Evolutionary conservation across 768 basidiomycete species (phyloP).

Genomic region (Rhizopogon sp.): DNA sequence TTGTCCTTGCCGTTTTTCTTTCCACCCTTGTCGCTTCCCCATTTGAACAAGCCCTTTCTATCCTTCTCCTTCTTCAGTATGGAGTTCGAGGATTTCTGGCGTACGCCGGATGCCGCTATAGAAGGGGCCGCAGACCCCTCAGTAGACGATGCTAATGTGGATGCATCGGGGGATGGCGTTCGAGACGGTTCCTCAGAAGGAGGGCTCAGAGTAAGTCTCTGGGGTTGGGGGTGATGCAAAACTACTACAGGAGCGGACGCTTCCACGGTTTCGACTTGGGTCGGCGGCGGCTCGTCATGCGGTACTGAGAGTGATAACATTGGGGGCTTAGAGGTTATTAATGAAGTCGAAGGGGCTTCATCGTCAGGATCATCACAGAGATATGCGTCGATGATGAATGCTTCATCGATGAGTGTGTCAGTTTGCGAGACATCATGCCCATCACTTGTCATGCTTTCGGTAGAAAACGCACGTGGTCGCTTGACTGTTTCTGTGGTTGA

Average conservation of each 20-base stretch:
- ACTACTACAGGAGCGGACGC: conserved; percentile 31
- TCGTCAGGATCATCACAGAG: conserved; percentile 51
- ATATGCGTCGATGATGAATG: conserved; percentile 83
- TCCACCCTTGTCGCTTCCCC: conserved; percentile 56
- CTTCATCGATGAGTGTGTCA: conserved; percentile 77
- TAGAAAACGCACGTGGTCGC: conserved; percentile 31
- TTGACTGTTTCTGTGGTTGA: conserved; percentile 31
- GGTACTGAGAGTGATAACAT: conserved; percentile 19
- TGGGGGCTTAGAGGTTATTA: conserved; percentile 15
- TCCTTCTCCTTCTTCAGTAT: conserved; percentile 62
- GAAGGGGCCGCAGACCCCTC: conserved; percentile 22
- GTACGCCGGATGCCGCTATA: conserved; percentile 20
- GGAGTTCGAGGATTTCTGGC: conserved; percentile 22
- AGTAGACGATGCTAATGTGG: conserved; percentile 19
- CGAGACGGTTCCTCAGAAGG: conserved; percentile 37
- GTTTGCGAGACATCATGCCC: conserved; percentile 44
- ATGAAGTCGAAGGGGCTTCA: conserved; percentile 13
- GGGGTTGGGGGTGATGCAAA: conserved; percentile 66
- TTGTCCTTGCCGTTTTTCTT: conserved; percentile 51
- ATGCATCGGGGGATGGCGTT: conserved; percentile 53
- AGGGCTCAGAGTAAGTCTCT: conserved; percentile 36
- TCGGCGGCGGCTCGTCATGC: conserved; percentile 8
- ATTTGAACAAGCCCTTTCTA: conserved; percentile 68
- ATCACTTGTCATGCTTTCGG: conserved; percentile 35
- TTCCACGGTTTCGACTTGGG: conserved; percentile 24